Conservation (phyloP, 495 filamentous ascomycete genomes). For the Hypoxylon trugodes region DNA sequence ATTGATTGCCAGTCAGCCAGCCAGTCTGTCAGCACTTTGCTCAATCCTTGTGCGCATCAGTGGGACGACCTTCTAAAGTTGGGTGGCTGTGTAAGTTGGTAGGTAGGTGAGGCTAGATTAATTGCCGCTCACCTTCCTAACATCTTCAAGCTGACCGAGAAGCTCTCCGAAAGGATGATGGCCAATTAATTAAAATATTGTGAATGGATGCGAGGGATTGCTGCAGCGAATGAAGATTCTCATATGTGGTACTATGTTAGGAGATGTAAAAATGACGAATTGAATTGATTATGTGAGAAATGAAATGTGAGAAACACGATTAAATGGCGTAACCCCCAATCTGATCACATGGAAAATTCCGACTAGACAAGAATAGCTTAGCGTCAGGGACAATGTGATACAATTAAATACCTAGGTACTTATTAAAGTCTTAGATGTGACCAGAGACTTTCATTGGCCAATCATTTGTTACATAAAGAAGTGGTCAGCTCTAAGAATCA, state of each 20-base stretch:
- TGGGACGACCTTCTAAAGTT: slow-evolving; percentile 17
- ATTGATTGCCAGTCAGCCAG: too few relatives aligned
- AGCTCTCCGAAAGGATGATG: neutral
- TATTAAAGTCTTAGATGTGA: slow-evolving; percentile 3
- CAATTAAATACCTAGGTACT: neutral
- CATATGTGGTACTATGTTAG: too few relatives aligned
- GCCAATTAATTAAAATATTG: neutral
- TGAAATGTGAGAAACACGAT: neutral
- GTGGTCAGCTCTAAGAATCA: slow-evolving; percentile 1
- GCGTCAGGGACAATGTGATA: slow-evolving; percentile 16
- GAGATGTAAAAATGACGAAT: slow-evolving; percentile 12
- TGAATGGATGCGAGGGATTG: neutral
- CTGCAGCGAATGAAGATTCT: neutral
- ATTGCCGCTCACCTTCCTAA: neutral
- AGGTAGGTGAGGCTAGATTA: slow-evolving; percentile 18
- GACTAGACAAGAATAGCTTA: slow-evolving; percentile 18
- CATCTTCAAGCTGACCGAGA: neutral
- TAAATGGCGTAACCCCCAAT: slow-evolving; percentile 18
- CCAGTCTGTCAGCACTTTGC: slow-evolving; percentile 29
- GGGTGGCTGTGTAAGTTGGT: slow-evolving; percentile 9
- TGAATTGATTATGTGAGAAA: slow-evolving; percentile 1
- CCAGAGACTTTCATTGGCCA: slow-evolving; percentile 2
- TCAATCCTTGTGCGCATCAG: slow-evolving; percentile 27
- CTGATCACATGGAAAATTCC: slow-evolving; percentile 18
- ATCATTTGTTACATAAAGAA: slow-evolving; percentile 2